Conservation (phyloP, 23 red algal genomes). For the Gracilaria caudata region DNA sequence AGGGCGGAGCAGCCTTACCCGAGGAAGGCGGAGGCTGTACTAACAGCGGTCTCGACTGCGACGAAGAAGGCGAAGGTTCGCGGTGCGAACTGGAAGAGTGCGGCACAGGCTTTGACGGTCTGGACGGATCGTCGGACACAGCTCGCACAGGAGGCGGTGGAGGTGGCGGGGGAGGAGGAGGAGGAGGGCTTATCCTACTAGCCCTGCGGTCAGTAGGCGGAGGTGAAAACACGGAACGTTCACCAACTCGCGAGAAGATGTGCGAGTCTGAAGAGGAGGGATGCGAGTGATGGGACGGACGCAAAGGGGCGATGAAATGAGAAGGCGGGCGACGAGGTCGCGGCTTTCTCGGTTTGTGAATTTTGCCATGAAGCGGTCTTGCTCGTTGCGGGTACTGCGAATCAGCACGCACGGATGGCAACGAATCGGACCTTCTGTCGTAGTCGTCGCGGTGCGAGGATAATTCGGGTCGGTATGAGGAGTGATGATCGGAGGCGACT, state of each 20-base stretch:
- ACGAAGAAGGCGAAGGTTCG: not conserved
- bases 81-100: not conserved
- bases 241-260: slow-evolving; percentile 35
- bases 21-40: not conserved
- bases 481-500: slow-evolving; percentile 25
- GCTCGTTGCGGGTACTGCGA: not conserved
- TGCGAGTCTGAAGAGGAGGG: slow-evolving; percentile 18
- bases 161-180: not conserved
- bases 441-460: slow-evolving; percentile 30
- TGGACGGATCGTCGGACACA: not conserved
- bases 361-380: not conserved
- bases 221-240: not conserved
- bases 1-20: not conserved
- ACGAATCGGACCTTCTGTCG: not conserved
- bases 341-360: slow-evolving; percentile 43
- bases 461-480: slow-evolving; percentile 20
- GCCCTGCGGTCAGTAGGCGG: not conserved
- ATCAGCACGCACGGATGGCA: not conserved
- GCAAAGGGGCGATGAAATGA: not conserved
- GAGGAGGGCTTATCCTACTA: not conserved
- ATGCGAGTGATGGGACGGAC: not conserved
- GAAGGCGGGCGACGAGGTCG: slow-evolving; percentile 10
- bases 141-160: not conserved
- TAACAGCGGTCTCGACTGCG: slow-evolving; percentile 2
- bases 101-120: not conserved